Evolutionary conservation across 2,329 filamentous ascomycete species (phyloP).

Genomic region (Neoscytalidium dimidiatum): DNA sequence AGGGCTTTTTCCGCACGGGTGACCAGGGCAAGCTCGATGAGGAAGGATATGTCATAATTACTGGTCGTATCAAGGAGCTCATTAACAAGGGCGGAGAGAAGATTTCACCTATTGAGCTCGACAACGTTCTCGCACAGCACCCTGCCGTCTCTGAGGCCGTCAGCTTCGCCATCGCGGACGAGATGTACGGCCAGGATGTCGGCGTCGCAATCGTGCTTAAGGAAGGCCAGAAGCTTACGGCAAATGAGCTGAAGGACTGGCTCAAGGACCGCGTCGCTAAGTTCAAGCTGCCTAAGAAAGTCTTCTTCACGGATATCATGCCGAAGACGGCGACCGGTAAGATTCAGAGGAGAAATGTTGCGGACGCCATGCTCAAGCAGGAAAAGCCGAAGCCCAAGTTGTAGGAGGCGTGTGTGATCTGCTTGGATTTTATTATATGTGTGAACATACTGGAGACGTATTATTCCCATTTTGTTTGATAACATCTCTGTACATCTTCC

Average conservation of each 20-base stretch:
- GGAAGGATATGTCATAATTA: conserved; percentile 83
- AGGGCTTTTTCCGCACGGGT: conserved; percentile 84
- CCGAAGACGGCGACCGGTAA: conserved; percentile 93
- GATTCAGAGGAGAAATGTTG: conserved; percentile 83
- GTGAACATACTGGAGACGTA: not conserved
- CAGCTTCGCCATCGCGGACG: conserved; percentile 79
- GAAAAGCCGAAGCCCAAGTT: conserved; percentile 57
- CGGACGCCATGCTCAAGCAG: conserved; percentile 78
- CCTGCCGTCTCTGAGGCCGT: conserved; percentile 75
- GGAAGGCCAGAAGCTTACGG: conserved; percentile 55
- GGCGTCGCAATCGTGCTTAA: conserved; percentile 76
- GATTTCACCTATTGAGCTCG: conserved; percentile 84
- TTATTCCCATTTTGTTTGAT: not conserved
- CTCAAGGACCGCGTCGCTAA: conserved; percentile 71
- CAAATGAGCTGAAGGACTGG: conserved; percentile 67
- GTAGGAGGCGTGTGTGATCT: conserved; percentile 30
- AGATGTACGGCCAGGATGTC: conserved; percentile 81
- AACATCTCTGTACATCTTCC: not conserved
- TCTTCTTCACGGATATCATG: conserved; percentile 82
- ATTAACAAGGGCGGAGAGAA: conserved; percentile 92
- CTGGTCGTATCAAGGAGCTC: conserved; percentile 88
- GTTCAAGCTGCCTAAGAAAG: conserved; percentile 83
- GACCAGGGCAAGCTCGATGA: conserved; percentile 81
- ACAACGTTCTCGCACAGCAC: conserved; percentile 77
- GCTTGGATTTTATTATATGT: not conserved